Conservation (phyloP, 345 rosid species). For the Corchorus capsularis region DNA sequence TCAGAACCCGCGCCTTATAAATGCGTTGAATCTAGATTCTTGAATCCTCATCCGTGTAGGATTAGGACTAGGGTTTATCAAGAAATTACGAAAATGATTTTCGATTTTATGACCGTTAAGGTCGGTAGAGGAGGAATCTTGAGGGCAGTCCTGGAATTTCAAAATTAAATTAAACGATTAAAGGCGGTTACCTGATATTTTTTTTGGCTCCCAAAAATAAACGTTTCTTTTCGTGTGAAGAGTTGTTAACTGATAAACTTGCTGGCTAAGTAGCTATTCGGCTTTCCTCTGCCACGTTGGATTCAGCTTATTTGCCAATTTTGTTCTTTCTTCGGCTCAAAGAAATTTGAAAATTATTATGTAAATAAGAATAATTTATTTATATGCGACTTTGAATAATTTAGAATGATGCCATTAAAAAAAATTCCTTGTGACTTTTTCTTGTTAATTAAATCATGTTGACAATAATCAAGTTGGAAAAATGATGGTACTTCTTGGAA, state of each 20-base stretch:
- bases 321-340: slow-evolving; percentile 37
- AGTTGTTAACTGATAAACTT: background rate
- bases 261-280: background rate
- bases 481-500: no score
- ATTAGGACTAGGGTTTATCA: background rate
- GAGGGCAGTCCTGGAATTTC: background rate
- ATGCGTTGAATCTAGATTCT: no score
- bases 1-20: no score
- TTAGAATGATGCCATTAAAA: no score
- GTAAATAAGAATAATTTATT: no score
- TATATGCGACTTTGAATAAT: no score
- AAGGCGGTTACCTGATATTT: background rate
- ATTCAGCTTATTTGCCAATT: background rate
- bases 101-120: background rate
- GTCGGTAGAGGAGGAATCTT: background rate
- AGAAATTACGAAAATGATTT: background rate
- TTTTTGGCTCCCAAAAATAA: background rate
- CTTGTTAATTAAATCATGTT: no score
- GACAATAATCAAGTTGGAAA: no score
- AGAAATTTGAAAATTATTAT: slow-evolving; percentile 19
- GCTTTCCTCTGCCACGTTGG: slow-evolving; percentile 4
- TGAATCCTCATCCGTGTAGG: background rate
- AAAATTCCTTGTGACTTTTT: no score
- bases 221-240: no score
- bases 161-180: background rate